Conservation (phyloP, 805 yeast genomes). For the Schwanniomyces sp. region DNA sequence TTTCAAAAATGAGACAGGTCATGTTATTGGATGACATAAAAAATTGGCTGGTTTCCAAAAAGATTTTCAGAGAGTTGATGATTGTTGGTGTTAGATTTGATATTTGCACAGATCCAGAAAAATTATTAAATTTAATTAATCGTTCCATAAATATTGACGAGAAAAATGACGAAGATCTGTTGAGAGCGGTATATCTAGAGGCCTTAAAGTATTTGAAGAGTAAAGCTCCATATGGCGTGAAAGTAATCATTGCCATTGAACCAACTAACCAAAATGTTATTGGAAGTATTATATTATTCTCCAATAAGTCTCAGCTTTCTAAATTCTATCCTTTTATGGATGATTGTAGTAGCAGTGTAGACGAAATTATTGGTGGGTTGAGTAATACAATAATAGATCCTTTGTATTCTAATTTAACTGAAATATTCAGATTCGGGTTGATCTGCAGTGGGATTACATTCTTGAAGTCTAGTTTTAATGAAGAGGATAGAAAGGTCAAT, state of each 20-base stretch:
- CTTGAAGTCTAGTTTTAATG: constrained; percentile 34
- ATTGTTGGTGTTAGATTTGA: constrained; percentile 59
- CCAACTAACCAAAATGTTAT: constrained; percentile 52
- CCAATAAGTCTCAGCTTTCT: constrained; percentile 44
- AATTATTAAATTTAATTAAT: constrained; percentile 41
- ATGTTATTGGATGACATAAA: constrained; percentile 43
- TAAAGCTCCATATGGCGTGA: constrained; percentile 33
- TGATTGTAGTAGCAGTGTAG: constrained; percentile 24
- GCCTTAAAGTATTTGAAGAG: constrained; percentile 31
- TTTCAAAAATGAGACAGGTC: constrained; percentile 24
- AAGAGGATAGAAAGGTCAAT: constrained; percentile 23
- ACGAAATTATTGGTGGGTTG: constrained; percentile 45
- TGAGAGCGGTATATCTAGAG: constrained; percentile 31
- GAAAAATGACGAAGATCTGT: constrained; percentile 15
- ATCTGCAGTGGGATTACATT: constrained; percentile 56
- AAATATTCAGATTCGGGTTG: constrained; percentile 55
- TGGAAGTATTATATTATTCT: constrained; percentile 51
- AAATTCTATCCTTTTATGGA: constrained; percentile 54
- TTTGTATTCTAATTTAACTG: constrained; percentile 50
- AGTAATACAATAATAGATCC: constrained; percentile 56
- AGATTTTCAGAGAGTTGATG: constrained; percentile 53
- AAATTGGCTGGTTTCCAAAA: constrained; percentile 54
- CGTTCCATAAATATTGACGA: constrained; percentile 10
- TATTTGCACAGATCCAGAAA: constrained; percentile 45
- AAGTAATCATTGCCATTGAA: constrained; percentile 53